These are phyloP conservation scores for Talaromyces borbonicus DNA, from an alignment of 495 filamentous ascomycete species.

Conservation along the genomic window DNA sequence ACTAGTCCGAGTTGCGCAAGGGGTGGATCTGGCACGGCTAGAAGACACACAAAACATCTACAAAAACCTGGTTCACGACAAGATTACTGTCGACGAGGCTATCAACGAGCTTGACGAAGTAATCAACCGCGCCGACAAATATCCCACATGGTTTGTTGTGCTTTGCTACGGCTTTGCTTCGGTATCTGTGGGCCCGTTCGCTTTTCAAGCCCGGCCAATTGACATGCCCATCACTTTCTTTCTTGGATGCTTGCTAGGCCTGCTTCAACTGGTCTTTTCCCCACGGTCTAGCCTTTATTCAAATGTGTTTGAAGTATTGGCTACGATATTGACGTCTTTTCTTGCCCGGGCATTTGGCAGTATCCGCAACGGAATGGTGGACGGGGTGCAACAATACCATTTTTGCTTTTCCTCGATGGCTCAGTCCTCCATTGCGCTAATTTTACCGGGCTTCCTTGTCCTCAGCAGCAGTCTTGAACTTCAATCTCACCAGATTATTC, in stretches of 20 bases:
- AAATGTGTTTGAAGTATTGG: conserved; percentile 87
- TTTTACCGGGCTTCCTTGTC: conserved; percentile 82
- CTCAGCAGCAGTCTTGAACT: conserved; percentile 78
- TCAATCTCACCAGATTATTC: conserved; percentile 77
- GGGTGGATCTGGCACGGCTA: conserved; percentile 76
- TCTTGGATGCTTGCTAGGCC: conserved; percentile 70
- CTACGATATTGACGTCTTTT: conserved; percentile 78
- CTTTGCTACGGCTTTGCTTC: conserved; percentile 75
- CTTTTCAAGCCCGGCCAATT: conserved; percentile 73
- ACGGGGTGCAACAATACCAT: conserved; percentile 44
- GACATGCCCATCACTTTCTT: conserved; percentile 83
- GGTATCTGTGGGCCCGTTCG: conserved; percentile 71
- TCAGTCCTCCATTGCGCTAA: conserved; percentile 84
- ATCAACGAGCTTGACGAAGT: conserved; percentile 60
- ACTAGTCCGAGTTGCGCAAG: conserved; percentile 67
- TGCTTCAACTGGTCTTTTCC: conserved; percentile 72
- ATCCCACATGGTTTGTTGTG: conserved; percentile 63
- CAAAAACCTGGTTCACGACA: conserved; percentile 85
- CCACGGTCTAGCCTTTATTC: conserved; percentile 66
- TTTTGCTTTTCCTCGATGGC: conserved; percentile 93
- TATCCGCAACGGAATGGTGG: conserved; percentile 31
- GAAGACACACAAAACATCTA: conserved; percentile 83
- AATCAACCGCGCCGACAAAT: conserved; percentile 53
- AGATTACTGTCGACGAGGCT: conserved; percentile 77
- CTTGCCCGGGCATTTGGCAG: conserved; percentile 79